Base-by-base conservation (phyloP, 192 early-diverging fungal genomes). In the Coemansia sp. region DNA sequence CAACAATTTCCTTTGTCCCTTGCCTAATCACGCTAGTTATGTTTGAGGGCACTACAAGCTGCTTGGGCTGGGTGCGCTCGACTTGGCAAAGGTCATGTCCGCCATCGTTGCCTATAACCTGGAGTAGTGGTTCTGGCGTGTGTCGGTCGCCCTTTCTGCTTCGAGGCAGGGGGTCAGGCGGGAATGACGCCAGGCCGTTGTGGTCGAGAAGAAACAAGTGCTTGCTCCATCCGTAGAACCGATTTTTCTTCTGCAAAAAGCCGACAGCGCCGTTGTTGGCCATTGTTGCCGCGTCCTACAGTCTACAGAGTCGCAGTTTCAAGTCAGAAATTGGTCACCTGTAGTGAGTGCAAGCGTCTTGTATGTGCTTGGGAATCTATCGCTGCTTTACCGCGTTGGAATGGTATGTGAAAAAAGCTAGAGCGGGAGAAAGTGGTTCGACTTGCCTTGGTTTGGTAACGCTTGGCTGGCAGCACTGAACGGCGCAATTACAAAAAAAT, bases 161-260 rank as follows among this genome's bases (percentile, higher is more conserved):
- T 0, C 46, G 46, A 50, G 26, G 26, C 24, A 50, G 46, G 26
- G 26, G 26, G 1, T 80, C 76, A n/a, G 52, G n/a, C 1, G 53
- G 44, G 14, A 70, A 40, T 41, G 60, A 42, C 3, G 68, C 57
- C 22, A 80, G 39, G 10, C 70, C 76, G 0, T 48, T 60, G 8
- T 53, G 37, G 18, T 58, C 39, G 40, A 80, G 63, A 29, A 60
- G 52, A 56, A 69, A 73, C n/a, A 70, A 50, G 26, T 62, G 38
- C 41, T 46, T 67, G 42, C 42, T 69, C 76, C 76, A 80, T 29
- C 76, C 67, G 54, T 80, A 80, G 42, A 80, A 80, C 21, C 76
- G 63, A 56, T 65, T 72, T 50, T 68, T 80, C 41, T 58, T 73
- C 22, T 80, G 70, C 43, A 80, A 39, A 59, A 53, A 63, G 3